Evolutionary conservation across 1,284 basidiomycete species (phyloP).

Genomic region (Kwoniella shivajii): DNA sequence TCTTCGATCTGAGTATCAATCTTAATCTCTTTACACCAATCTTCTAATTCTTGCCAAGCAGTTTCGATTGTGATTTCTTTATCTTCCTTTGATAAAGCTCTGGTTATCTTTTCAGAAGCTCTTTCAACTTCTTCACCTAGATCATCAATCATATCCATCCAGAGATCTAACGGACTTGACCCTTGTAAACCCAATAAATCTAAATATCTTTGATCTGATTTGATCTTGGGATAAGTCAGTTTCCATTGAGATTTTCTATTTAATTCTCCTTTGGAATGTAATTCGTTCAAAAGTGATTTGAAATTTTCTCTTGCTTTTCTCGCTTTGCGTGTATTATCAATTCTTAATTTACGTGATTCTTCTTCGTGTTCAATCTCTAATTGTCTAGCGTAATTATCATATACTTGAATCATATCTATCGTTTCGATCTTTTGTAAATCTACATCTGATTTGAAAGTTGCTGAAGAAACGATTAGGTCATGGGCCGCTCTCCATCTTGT

Average conservation of each 20-base stretch:
- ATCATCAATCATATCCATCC: constrained; percentile 89
- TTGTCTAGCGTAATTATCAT: constrained; percentile 85
- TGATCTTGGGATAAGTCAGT: constrained; percentile 69
- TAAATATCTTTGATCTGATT: constrained; percentile 69
- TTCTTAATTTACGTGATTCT: constrained; percentile 70
- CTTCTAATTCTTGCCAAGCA: constrained; percentile 23
- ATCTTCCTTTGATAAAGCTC: constrained; percentile 33
- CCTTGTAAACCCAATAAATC: constrained; percentile 87
- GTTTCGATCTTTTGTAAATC: constrained; percentile 79
- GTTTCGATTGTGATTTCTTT: constrained; percentile 55
- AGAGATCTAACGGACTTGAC: constrained; percentile 90
- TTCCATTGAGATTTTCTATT: constrained; percentile 88
- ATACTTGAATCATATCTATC: constrained; percentile 84
- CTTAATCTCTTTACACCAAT: constrained; percentile 56
- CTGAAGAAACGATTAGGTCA: constrained; percentile 70
- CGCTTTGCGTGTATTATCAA: constrained; percentile 79
- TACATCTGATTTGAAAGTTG: constrained; percentile 71
- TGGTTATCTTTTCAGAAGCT: constrained; percentile 65
- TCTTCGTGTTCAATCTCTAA: constrained; percentile 87
- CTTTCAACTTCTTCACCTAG: constrained; percentile 81
- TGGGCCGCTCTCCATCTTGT: constrained; percentile 86
- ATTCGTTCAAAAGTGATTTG: constrained; percentile 72
- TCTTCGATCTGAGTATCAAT: constrained; percentile 57
- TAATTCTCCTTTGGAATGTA: constrained; percentile 69
- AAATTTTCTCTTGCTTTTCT: constrained; percentile 87